A percentile compares a stretch with the other conserved stretches of the same genome.
Conservation (phyloP, 1,284 basidiomycete genomes). For the Limonomyces culmigenus region DNA sequence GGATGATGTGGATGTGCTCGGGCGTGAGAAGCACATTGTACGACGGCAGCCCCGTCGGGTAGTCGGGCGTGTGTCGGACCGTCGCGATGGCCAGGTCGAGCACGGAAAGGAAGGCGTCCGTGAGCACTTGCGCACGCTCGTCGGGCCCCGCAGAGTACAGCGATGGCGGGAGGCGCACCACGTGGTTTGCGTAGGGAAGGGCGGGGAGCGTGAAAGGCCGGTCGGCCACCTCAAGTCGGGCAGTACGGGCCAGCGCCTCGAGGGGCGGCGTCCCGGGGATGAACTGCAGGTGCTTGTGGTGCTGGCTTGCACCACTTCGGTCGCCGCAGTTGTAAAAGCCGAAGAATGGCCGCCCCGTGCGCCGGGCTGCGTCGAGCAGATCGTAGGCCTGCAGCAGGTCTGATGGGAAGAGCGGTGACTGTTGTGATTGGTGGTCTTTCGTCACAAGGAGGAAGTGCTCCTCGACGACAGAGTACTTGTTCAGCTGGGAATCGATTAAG, state of each 20-base stretch:
- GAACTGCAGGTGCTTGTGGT: slow-evolving; percentile 79
- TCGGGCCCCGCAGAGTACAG: slow-evolving; percentile 23
- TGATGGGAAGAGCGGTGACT: slow-evolving; percentile 57
- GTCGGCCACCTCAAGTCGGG: slow-evolving; percentile 42
- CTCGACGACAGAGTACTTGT: slow-evolving; percentile 73
- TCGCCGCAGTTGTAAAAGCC: slow-evolving; percentile 83
- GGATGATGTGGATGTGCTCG: slow-evolving; percentile 72
- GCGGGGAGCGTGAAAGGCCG: slow-evolving; percentile 51
- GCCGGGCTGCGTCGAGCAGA: slow-evolving; percentile 51
- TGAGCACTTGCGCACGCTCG: slow-evolving; percentile 37
- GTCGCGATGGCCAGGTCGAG: slow-evolving; percentile 70
- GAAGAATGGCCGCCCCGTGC: slow-evolving; percentile 39
- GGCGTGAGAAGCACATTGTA: slow-evolving; percentile 77
- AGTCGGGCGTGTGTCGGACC: slow-evolving; percentile 43
- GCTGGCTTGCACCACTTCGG: slow-evolving; percentile 73
- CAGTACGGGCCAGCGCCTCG: slow-evolving; percentile 45
- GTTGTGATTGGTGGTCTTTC: slow-evolving; percentile 63
- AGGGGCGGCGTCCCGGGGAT: slow-evolving; percentile 60
- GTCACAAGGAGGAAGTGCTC: slow-evolving; percentile 71
- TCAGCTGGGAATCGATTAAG: slow-evolving; percentile 30
- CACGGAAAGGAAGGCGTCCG: slow-evolving; percentile 52
- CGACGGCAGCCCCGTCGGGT: slow-evolving; percentile 44
- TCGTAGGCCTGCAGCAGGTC: slow-evolving; percentile 64
- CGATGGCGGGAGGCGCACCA: slow-evolving; percentile 40
- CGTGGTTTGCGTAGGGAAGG: slow-evolving; percentile 69